Evolutionary conservation across 306 rosid species (phyloP).

Genomic region (Cucurbita argyrosperma): DNA sequence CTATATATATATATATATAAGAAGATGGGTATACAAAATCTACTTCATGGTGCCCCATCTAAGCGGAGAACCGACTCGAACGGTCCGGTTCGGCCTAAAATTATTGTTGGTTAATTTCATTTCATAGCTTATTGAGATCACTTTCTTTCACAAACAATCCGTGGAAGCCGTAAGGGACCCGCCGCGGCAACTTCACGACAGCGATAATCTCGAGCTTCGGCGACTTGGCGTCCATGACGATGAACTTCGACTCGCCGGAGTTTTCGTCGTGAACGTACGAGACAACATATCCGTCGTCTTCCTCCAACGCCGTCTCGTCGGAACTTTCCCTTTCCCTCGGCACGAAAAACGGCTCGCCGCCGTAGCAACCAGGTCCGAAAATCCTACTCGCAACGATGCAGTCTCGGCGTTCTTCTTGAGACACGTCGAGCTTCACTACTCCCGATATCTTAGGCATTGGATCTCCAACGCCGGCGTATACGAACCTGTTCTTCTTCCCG

Average conservation of each 20-base stretch:
- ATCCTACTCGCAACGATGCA: constrained; percentile 47
- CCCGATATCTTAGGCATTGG: constrained; percentile 88
- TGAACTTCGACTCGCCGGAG: constrained; percentile 47
- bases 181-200: constrained; percentile 52
- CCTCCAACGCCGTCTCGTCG: constrained; percentile 19
- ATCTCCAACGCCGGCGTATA: constrained; percentile 68
- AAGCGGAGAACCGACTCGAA: neutral
- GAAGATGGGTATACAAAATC: neutral
- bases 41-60: neutral
- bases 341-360: constrained; percentile 82
- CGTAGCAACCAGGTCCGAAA: constrained; percentile 55
- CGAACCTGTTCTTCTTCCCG: constrained; percentile 37
- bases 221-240: constrained; percentile 80
- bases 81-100: neutral
- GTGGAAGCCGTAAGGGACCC: constrained; percentile 88
- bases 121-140: constrained; percentile 22
- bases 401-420: constrained; percentile 25
- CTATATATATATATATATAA: neutral
- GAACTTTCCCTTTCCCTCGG: constrained; percentile 23
- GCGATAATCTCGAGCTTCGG: constrained; percentile 59
- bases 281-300: constrained; percentile 71
- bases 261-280: constrained; percentile 53
- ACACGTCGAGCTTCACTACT: constrained; percentile 69
- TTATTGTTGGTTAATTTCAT: neutral
- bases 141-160: constrained; percentile 63